phyloP scores from a whole-genome alignment of 441 rosid species.

The Sinapis alba region DNA sequence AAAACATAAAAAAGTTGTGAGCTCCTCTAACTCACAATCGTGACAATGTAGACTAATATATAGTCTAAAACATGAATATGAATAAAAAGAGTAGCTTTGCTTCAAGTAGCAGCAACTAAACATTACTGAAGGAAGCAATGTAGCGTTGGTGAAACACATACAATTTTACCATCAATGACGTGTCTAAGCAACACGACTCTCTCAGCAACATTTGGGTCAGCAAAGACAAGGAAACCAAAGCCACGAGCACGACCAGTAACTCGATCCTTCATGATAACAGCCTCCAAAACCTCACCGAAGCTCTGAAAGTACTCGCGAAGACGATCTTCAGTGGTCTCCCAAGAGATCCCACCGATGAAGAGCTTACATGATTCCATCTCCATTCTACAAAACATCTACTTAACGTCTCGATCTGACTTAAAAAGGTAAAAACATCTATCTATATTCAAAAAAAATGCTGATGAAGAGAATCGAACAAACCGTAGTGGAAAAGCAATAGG shows the following conservation, averaged over 20 bases:
- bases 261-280: conserved; percentile 80
- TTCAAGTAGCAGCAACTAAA: conserved; percentile 27
- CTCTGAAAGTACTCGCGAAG: conserved; percentile 65
- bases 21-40: too few species aligned
- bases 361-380: conserved; percentile 73
- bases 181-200: conserved; percentile 65
- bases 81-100: conserved; percentile 28
- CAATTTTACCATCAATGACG: conserved; percentile 68
- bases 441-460: too few species aligned
- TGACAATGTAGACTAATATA: background rate
- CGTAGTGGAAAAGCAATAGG: conserved; percentile 35
- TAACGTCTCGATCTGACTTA: conserved; percentile 24
- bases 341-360: conserved; percentile 77
- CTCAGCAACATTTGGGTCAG: conserved; percentile 61
- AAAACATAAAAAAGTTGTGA: background rate
- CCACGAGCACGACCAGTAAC: conserved; percentile 82
- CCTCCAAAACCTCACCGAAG: conserved; percentile 70
- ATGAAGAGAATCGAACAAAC: conserved; percentile 16
- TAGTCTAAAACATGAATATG: conserved; percentile 11
- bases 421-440: conserved; percentile 3
- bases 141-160: conserved; percentile 37
- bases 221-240: conserved; percentile 68
- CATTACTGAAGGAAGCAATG: conserved; percentile 15
- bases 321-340: conserved; percentile 82
- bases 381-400: conserved; percentile 38